Conservation (phyloP, 1,284 basidiomycete genomes). For the Ustilago sp. region DNA sequence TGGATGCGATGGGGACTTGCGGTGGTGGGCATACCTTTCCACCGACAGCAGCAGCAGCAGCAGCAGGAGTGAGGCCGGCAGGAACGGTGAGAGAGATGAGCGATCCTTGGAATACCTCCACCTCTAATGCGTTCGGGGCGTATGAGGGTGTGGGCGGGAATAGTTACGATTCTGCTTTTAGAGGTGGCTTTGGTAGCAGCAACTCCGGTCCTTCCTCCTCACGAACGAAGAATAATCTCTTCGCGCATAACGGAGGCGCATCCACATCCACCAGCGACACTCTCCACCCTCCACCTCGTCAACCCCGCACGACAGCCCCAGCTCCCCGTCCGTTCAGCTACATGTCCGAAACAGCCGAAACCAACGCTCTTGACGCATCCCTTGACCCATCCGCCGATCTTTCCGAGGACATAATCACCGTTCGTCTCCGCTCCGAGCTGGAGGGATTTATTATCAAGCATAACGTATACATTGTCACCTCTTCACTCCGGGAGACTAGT, state of each 20-base stretch:
- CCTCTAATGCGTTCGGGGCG: conserved; percentile 6
- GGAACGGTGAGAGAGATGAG: conserved; percentile 48
- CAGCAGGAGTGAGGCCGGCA: conserved; percentile 16
- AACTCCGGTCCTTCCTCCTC: conserved; percentile 14
- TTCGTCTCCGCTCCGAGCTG: conserved; percentile 44
- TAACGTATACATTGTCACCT: conserved; percentile 51
- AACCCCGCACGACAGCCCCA: conserved; percentile 2
- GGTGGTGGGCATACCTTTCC: conserved; percentile 37
- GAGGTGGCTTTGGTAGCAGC: conserved; percentile 35
- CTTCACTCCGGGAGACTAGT: conserved; percentile 33
- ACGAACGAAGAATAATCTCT: conserved; percentile 7
- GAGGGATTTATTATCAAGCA: conserved; percentile 56
- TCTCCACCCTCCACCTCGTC: conserved; percentile 12
- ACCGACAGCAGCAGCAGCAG: conserved; percentile 16
- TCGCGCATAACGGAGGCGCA: conserved; percentile 17
- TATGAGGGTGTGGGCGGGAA: conserved; percentile 26
- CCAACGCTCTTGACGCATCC: conserved; percentile 31
- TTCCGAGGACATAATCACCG: conserved; percentile 40
- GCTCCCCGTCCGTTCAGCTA: conserved; percentile 47
- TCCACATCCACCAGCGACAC: conserved; percentile 5
- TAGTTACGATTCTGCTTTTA: conserved; percentile 32
- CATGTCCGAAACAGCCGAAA: conserved; percentile 45
- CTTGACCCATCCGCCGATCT: conserved; percentile 41
- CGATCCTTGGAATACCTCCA: conserved; percentile 44
- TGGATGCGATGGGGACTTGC: background rate